Percentiles rank a stretch among this genome's conserved stretches.
Conservation (phyloP, 225 moss, liverwort and hornwort species). For the Lunularia cruciata region DNA sequence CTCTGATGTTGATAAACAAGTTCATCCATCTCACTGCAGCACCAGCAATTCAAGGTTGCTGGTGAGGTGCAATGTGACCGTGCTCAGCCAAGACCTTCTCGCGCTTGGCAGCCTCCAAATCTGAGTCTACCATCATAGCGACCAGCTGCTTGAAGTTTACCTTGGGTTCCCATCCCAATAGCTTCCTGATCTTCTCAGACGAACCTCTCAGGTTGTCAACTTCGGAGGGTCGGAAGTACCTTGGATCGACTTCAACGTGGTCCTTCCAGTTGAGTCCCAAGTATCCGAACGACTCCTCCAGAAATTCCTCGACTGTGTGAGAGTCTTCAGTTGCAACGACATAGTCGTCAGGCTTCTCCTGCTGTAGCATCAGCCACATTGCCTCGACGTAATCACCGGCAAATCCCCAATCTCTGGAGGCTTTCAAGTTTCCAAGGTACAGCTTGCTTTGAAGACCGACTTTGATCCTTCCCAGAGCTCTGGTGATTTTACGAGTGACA, state of each 20-base stretch:
- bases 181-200: conserved; percentile 51
- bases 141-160: conserved; percentile 71
- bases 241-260: conserved; percentile 79
- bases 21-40: too few relatives aligned
- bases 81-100: conserved; percentile 78
- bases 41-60: conserved; percentile 55
- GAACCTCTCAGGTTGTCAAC: conserved; percentile 72
- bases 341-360: conserved; percentile 65
- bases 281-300: conserved; percentile 67
- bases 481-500: conserved; percentile 83
- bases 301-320: conserved; percentile 79
- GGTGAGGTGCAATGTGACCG: conserved; percentile 64
- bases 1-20: too few relatives aligned
- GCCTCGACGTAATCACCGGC: conserved; percentile 84
- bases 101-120: conserved; percentile 66
- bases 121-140: conserved; percentile 74
- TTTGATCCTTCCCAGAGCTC: conserved; percentile 86
- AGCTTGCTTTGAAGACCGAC: conserved; percentile 93
- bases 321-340: conserved; percentile 82
- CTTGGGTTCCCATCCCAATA: conserved; percentile 54
- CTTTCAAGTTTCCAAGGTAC: conserved; percentile 81
- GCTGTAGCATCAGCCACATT: conserved; percentile 94
- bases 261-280: conserved; percentile 77
- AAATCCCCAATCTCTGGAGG: conserved; percentile 96
- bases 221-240: conserved; percentile 82